A percentile compares a stretch with the other conserved stretches of the same genome.
Evolutionary conservation across 257 asterid genomes (phyloP).

Genomic region (Scutellaria barbata): DNA sequence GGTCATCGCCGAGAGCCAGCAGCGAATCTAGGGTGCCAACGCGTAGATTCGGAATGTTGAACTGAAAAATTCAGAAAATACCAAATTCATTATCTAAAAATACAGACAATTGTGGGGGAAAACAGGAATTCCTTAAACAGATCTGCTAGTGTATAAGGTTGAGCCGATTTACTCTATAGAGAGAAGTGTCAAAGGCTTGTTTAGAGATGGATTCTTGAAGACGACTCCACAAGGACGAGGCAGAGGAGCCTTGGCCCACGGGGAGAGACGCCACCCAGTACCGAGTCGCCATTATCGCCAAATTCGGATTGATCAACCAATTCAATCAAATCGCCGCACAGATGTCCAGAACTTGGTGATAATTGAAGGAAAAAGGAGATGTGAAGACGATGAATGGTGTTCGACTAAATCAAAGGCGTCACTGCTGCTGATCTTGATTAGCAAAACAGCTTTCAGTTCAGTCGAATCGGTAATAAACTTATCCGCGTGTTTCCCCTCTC

Average conservation of each 20-base stretch:
- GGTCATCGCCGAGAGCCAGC: slow-evolving; percentile 86
- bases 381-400: background rate
- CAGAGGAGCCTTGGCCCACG: slow-evolving; percentile 54
- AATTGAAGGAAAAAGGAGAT: background rate
- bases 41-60: slow-evolving; percentile 91
- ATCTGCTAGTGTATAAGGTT: slow-evolving; percentile 27
- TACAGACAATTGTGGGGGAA: background rate
- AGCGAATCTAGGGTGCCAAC: slow-evolving; percentile 91
- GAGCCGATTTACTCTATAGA: slow-evolving; percentile 60
- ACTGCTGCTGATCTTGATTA: slow-evolving; percentile 27
- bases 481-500: background rate
- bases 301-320: slow-evolving; percentile 19
- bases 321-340: slow-evolving; percentile 23
- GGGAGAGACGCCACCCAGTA: slow-evolving; percentile 94
- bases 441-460: background rate
- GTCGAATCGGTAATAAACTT: slow-evolving; percentile 15
- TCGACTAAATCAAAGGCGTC: slow-evolving; percentile 14
- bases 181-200: slow-evolving; percentile 85
- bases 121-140: slow-evolving; percentile 11
- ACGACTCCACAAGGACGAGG: slow-evolving; percentile 75
- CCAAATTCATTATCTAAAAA: background rate
- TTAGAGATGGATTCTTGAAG: slow-evolving; percentile 86
- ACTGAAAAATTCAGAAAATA: slow-evolving; percentile 48
- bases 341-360: background rate
- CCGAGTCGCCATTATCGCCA: slow-evolving; percentile 71